Evolutionary conservation across 1,284 basidiomycete species (phyloP).

Genomic region (Meira miltonrushii): DNA sequence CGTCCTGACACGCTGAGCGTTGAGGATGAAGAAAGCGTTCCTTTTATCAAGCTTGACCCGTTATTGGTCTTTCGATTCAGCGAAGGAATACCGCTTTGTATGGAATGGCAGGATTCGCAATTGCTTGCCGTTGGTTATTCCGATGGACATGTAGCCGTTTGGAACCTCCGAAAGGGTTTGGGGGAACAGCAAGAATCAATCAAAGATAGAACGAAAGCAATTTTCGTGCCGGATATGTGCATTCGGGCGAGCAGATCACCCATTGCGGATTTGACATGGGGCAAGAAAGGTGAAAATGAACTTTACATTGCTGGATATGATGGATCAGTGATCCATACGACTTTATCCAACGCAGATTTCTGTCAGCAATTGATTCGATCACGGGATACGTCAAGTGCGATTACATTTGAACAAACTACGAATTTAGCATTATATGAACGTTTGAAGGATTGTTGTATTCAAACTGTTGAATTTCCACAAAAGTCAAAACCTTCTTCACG

Average conservation of each 20-base stretch:
- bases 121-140: conserved; percentile 22
- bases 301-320: not conserved
- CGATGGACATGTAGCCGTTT: conserved; percentile 24
- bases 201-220: not conserved
- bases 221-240: not conserved
- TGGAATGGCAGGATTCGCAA: conserved; percentile 31
- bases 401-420: too few species aligned
- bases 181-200: not conserved
- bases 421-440: too few species aligned
- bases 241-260: not conserved
- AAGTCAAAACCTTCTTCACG: too few species aligned
- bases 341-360: too few species aligned
- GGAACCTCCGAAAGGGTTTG: conserved; percentile 2
- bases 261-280: not conserved
- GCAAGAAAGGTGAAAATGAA: not conserved
- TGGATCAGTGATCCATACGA: not conserved
- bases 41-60: conserved; percentile 18
- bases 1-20: conserved; percentile 12
- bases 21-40: not conserved
- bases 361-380: too few species aligned
- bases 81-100: conserved; percentile 12
- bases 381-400: too few species aligned
- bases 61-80: conserved; percentile 17
- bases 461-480: too few species aligned
- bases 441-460: too few species aligned